These are phyloP conservation scores for Didymella pomorum DNA, from an alignment of 2,329 filamentous ascomycete species.

Conservation along the genomic window DNA sequence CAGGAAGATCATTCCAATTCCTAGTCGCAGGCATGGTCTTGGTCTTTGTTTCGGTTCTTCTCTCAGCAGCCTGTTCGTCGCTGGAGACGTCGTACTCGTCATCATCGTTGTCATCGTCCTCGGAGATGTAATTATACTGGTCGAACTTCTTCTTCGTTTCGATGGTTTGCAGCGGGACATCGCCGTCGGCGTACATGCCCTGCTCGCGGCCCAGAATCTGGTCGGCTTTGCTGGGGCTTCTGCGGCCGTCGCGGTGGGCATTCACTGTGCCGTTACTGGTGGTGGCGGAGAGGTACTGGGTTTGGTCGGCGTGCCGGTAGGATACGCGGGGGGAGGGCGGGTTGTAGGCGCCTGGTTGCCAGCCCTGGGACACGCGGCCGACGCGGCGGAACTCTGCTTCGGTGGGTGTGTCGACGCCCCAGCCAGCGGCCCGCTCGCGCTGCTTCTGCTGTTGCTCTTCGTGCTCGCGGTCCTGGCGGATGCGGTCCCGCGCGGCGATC, in stretches of 20 bases:
- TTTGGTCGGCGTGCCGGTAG: slow-evolving; percentile 46
- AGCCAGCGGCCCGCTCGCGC: slow-evolving; percentile 72
- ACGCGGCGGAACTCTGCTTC: slow-evolving; percentile 47
- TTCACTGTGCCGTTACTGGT: slow-evolving; percentile 43
- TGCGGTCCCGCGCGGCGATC: slow-evolving; percentile 72
- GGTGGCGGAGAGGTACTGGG: slow-evolving; percentile 48
- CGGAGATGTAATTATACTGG: slow-evolving; percentile 48
- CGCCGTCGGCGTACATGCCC: slow-evolving; percentile 48
- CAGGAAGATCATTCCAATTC: slow-evolving; percentile 61
- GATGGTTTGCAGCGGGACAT: slow-evolving; percentile 54
- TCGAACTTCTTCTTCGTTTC: slow-evolving; percentile 48
- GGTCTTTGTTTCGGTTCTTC: slow-evolving; percentile 27
- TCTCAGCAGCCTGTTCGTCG: slow-evolving; percentile 42
- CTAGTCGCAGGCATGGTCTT: slow-evolving; percentile 36
- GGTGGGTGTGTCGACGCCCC: slow-evolving; percentile 61
- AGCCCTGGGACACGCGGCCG: slow-evolving; percentile 39
- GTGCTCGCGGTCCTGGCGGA: slow-evolving; percentile 55
- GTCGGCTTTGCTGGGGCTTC: slow-evolving; percentile 52
- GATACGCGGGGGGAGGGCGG: slow-evolving; percentile 40
- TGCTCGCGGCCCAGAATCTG: slow-evolving; percentile 52
- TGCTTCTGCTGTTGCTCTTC: slow-evolving; percentile 62
- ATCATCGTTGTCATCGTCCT: slow-evolving; percentile 51
- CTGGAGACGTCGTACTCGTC: slow-evolving; percentile 45
- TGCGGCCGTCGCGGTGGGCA: slow-evolving; percentile 44
- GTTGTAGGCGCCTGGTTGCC: slow-evolving; percentile 40